A percentile compares a stretch with the other conserved stretches of the same genome.
phyloP scores from a whole-genome alignment of 306 rosid species.

The Ammopiptanthus mongolicus region DNA sequence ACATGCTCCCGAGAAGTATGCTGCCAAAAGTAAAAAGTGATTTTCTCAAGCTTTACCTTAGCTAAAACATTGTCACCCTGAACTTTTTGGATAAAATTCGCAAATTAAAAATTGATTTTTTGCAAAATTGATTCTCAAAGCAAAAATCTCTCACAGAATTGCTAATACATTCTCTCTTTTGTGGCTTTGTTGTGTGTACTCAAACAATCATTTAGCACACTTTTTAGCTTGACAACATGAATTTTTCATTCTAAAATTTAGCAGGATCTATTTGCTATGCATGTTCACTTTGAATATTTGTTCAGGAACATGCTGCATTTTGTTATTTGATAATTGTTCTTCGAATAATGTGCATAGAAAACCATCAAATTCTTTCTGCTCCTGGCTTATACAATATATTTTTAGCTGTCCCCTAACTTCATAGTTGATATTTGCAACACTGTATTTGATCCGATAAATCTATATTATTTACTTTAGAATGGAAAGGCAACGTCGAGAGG shows the following conservation, averaged over 20 bases:
- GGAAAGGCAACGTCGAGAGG: slow-evolving; percentile 99
- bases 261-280: not conserved
- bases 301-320: not conserved
- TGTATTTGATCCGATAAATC: not conserved
- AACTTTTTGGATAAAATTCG: not conserved
- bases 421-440: slow-evolving; percentile 1
- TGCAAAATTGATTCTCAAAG: not conserved
- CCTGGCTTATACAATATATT: not conserved
- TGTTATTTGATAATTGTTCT: not conserved
- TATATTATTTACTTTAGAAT: slow-evolving; percentile 47
- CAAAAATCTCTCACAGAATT: not conserved
- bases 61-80: too few relatives aligned
- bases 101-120: not conserved
- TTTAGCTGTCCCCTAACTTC: not conserved
- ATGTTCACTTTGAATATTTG: not conserved
- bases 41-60: not conserved
- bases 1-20: too few relatives aligned
- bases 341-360: not conserved
- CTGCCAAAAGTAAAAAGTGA: not conserved
- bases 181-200: not conserved
- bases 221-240: not conserved
- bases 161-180: not conserved
- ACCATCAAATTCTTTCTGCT: not conserved
- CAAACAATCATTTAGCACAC: not conserved
- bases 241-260: not conserved